These are phyloP conservation scores for Mycena olivaceomarginata DNA, from an alignment of 768 basidiomycete genomes.

Conservation along the genomic window DNA sequence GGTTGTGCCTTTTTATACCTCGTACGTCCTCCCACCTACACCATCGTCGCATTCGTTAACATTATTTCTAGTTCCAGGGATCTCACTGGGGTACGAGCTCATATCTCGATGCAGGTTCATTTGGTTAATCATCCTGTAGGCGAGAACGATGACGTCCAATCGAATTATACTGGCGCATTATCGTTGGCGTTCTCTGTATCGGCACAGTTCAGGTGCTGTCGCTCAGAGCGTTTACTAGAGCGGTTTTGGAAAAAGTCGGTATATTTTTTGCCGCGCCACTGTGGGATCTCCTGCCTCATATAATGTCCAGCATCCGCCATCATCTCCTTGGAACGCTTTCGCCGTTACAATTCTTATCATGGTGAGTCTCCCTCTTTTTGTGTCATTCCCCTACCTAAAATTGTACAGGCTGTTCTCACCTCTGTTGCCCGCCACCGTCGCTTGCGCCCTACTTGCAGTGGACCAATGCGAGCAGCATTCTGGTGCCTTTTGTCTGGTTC, in stretches of 20 bases:
- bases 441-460: conserved; percentile 39
- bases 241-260: conserved; percentile 41
- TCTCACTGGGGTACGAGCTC: conserved; percentile 33
- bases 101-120: not conserved
- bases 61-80: conserved; percentile 10
- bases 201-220: conserved; percentile 10
- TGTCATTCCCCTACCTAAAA: not conserved
- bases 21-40: conserved; percentile 13
- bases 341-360: conserved; percentile 31
- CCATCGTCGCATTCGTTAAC: not conserved
- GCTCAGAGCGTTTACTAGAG: conserved; percentile 32
- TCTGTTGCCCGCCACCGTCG: conserved; percentile 34
- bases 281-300: not conserved
- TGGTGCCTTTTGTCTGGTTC: conserved; percentile 28
- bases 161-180: conserved; percentile 23
- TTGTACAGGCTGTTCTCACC: conserved; percentile 20
- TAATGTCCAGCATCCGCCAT: conserved; percentile 32
- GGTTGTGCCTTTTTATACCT: conserved; percentile 35
- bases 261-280: not conserved
- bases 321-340: conserved; percentile 41
- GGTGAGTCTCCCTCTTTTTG: conserved; percentile 2
- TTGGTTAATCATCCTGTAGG: conserved; percentile 7
- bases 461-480: conserved; percentile 12
- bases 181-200: conserved; percentile 27
- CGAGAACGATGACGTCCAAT: conserved; percentile 33